Evolutionary conservation across 495 filamentous ascomycete species (phyloP).

Genomic region (Aspergillus asperescens): DNA sequence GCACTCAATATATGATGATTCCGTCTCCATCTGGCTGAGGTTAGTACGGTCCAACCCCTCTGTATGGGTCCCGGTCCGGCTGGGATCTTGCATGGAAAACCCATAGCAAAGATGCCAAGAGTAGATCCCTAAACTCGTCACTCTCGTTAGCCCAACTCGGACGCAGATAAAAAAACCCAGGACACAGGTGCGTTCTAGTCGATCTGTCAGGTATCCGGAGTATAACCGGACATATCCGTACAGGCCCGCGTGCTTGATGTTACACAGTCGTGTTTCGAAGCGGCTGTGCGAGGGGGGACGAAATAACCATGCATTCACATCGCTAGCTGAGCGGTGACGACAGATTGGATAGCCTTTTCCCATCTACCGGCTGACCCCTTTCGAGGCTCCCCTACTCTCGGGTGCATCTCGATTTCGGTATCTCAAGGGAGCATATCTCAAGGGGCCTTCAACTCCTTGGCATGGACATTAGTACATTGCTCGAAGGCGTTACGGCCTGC

Average conservation of each 20-base stretch:
- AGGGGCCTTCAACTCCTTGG: no score
- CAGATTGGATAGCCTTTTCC: background rate
- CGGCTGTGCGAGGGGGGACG: background rate
- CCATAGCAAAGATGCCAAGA: constrained; percentile 11
- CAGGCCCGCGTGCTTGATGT: constrained; percentile 9
- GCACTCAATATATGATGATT: constrained; percentile 13
- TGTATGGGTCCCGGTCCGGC: background rate
- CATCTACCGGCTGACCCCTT: constrained; percentile 4
- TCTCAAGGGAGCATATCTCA: constrained; percentile 3
- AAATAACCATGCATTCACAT: background rate
- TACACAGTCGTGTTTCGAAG: constrained; percentile 16
- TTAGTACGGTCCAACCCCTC: constrained; percentile 1
- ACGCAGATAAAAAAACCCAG: constrained; percentile 7
- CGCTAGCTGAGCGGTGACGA: background rate
- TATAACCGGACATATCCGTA: constrained; percentile 8
- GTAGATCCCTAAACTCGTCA: constrained; percentile 7
- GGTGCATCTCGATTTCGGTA: background rate
- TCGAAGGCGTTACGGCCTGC: background rate
- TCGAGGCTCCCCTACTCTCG: background rate
- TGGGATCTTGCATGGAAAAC: background rate
- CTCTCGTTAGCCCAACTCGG: constrained; percentile 10
- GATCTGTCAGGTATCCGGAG: constrained; percentile 12
- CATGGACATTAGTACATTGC: constrained; percentile 7
- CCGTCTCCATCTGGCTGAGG: constrained; percentile 3
- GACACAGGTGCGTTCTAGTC: constrained; percentile 1